A percentile compares a stretch with the other conserved stretches of the same genome.
Conservation (phyloP, 106 monocot species). For the Amphibolis antarctica region DNA sequence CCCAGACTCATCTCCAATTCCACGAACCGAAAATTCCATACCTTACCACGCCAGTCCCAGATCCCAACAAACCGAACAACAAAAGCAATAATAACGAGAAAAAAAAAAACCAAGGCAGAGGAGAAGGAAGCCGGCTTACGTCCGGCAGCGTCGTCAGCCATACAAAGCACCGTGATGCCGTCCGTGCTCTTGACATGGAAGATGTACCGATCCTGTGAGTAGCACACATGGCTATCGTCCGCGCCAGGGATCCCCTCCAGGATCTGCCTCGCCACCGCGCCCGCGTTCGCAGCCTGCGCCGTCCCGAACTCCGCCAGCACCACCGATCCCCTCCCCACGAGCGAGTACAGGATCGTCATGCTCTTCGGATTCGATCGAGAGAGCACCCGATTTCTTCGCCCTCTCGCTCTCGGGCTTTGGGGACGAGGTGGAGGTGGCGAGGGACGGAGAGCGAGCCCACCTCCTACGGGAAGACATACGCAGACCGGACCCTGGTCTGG, state of each 20-base stretch:
- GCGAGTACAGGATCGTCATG: constrained; percentile 71
- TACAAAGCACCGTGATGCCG: constrained; percentile 93
- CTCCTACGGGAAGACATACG: too few species aligned
- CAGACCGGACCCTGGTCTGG: too few species aligned
- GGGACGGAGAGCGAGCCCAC: too few species aligned
- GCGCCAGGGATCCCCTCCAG: constrained; percentile 66
- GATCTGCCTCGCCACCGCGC: constrained; percentile 63
- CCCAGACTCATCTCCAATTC: background rate
- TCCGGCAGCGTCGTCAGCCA: constrained; percentile 89
- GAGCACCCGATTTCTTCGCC: background rate
- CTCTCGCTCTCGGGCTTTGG: background rate
- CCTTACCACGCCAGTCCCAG: background rate
- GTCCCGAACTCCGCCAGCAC: constrained; percentile 79
- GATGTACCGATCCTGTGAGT: constrained; percentile 82
- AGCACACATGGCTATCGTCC: constrained; percentile 79
- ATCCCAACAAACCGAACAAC: background rate
- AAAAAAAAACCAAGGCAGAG: background rate
- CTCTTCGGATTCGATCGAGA: background rate
- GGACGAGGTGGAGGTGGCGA: background rate
- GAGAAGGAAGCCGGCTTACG: constrained; percentile 30
- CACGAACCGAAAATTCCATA: background rate
- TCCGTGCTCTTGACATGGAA: constrained; percentile 98
- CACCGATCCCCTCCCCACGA: constrained; percentile 75
- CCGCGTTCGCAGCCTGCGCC: constrained; percentile 43
- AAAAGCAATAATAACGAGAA: too few species aligned